Conservation (phyloP, 192 early-diverging fungal genomes). For the Rhizophlyctis rosea region DNA sequence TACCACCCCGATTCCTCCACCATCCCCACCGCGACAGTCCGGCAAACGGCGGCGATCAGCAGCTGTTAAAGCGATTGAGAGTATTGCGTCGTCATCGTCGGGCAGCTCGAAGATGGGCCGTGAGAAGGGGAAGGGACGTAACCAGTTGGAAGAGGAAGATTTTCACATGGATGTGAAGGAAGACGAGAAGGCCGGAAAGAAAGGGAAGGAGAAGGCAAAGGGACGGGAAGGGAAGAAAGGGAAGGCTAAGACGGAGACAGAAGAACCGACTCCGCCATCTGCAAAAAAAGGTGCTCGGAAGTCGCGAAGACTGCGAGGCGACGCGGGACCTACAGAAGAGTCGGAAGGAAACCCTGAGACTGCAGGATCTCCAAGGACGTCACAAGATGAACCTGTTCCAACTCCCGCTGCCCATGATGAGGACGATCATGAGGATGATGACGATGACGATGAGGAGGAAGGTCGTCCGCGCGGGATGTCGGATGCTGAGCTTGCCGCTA, state of each 20-base stretch:
- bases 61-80: too few species aligned
- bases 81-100: too few species aligned
- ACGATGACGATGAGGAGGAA: slow-evolving; percentile 20
- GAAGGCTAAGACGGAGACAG: neutral
- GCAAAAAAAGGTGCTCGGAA: neutral
- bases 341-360: slow-evolving; percentile 11
- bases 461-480: too few species aligned
- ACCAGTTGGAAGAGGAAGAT: too few species aligned
- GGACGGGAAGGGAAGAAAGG: neutral
- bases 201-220: neutral
- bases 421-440: slow-evolving; percentile 21
- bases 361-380: neutral
- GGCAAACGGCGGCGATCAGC: too few species aligned
- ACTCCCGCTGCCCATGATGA: slow-evolving; percentile 2
- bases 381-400: neutral
- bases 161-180: too few species aligned
- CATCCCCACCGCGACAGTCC: too few species aligned
- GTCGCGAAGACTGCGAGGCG: slow-evolving; percentile 5
- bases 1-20: too few species aligned
- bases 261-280: neutral
- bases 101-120: too few species aligned
- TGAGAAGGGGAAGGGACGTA: too few species aligned
- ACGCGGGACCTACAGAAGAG: slow-evolving; percentile 9
- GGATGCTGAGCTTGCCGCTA: neutral
- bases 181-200: neutral